Evolutionary conservation across 2,329 filamentous ascomycete genomes (phyloP).

Genomic region (Clonostachys rosea): DNA sequence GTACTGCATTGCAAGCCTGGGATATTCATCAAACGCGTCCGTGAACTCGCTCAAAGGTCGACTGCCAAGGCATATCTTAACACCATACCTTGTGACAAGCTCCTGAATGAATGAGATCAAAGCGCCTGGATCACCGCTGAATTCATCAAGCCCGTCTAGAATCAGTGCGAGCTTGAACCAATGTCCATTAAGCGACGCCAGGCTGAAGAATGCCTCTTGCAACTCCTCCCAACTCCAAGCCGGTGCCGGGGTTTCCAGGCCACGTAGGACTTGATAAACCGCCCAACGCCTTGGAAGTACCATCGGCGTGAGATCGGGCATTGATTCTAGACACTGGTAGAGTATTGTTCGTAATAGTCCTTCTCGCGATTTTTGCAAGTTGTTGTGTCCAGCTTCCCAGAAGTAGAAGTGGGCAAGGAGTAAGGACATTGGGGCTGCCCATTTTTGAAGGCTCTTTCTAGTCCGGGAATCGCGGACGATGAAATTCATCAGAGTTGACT

Average conservation of each 20-base stretch:
- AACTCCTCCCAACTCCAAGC: neutral
- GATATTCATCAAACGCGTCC: constrained; percentile 1
- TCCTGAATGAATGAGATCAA: constrained; percentile 5
- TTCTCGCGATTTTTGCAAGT: constrained; percentile 29
- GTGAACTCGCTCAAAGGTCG: constrained; percentile 8
- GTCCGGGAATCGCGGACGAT: constrained; percentile 17
- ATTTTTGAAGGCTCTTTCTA: constrained; percentile 17
- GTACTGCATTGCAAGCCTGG: constrained; percentile 1
- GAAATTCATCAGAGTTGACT: constrained; percentile 40
- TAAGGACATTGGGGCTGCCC: constrained; percentile 20
- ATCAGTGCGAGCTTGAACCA: constrained; percentile 5
- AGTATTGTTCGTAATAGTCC: constrained; percentile 24
- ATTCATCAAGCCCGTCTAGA: constrained; percentile 12
- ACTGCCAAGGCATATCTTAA: constrained; percentile 14
- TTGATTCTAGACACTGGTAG: constrained; percentile 4
- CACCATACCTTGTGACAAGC: neutral
- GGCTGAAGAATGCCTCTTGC: neutral
- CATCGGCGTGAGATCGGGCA: neutral
- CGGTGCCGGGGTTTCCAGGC: neutral
- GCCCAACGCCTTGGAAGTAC: neutral
- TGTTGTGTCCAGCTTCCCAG: constrained; percentile 27
- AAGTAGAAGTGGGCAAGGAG: constrained; percentile 31
- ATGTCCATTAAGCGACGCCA: neutral
- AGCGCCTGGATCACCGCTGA: constrained; percentile 2
- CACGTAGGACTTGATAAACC: neutral